A percentile compares a stretch with the other conserved stretches of the same genome.
These are phyloP conservation scores for Hyphopichia khmerensis DNA, from an alignment of 1,139 yeast species.

Conservation along the genomic window DNA sequence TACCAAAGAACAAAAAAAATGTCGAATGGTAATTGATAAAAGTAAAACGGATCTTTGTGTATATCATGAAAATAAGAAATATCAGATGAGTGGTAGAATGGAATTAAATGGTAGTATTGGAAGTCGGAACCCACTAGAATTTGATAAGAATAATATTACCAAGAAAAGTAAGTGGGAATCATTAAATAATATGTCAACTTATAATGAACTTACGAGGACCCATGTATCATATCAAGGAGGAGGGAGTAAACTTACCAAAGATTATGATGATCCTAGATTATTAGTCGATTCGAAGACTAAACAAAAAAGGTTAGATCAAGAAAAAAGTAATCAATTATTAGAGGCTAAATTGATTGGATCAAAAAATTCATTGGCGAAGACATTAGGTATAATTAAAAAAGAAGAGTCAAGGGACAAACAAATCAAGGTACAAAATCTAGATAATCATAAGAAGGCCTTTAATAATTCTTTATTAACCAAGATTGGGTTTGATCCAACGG, in stretches of 20 bases:
- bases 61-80: constrained; percentile 63
- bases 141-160: constrained; percentile 32
- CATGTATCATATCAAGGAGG: constrained; percentile 10
- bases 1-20: constrained; percentile 45
- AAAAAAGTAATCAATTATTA: constrained; percentile 32
- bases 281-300: constrained; percentile 35
- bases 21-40: constrained; percentile 61
- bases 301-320: constrained; percentile 30
- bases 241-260: constrained; percentile 3
- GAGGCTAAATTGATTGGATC: constrained; percentile 27
- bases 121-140: constrained; percentile 1
- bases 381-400: constrained; percentile 20
- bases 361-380: constrained; percentile 12
- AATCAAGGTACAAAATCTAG: background rate
- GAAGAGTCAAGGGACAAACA: constrained; percentile 13
- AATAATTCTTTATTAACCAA: constrained; percentile 36
- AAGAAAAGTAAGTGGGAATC: background rate
- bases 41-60: constrained; percentile 59
- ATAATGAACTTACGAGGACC: background rate
- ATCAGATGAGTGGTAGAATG: constrained; percentile 61
- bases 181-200: background rate
- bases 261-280: constrained; percentile 37
- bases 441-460: constrained; percentile 22
- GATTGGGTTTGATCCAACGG: constrained; percentile 55
- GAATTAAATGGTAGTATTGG: constrained; percentile 68